Conservation (phyloP, 352 stramenopile genomes). For the Globisporangium carolinianum region DNA sequence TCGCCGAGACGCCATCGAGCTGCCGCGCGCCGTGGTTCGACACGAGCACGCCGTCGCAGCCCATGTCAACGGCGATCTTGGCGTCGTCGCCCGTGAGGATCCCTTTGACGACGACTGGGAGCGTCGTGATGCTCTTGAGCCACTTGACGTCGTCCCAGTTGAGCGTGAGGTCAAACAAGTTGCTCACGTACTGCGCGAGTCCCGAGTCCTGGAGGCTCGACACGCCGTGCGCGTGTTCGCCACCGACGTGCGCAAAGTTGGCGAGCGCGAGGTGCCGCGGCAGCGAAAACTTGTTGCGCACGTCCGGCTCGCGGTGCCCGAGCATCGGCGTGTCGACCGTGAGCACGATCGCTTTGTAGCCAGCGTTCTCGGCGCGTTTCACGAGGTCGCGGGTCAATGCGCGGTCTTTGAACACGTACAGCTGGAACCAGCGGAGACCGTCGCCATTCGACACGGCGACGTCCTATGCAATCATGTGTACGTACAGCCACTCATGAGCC, state of each 20-base stretch:
- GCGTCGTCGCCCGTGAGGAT: conserved; percentile 92
- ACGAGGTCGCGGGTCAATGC: conserved; percentile 91
- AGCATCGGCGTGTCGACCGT: conserved; percentile 96
- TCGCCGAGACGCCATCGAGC: conserved; percentile 85
- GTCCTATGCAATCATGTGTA: conserved; percentile 19
- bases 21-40: conserved; percentile 93
- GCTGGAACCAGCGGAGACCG: conserved; percentile 91
- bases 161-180: conserved; percentile 92
- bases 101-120: conserved; percentile 93
- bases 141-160: conserved; percentile 92
- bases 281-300: conserved; percentile 90
- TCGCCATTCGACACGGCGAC: conserved; percentile 51
- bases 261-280: conserved; percentile 56
- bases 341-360: conserved; percentile 93
- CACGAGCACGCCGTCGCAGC: conserved; percentile 89
- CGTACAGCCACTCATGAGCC: no score
- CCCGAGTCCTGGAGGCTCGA: conserved; percentile 40
- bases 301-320: conserved; percentile 92
- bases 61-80: conserved; percentile 83
- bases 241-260: conserved; percentile 40
- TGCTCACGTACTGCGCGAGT: conserved; percentile 38
- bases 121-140: conserved; percentile 85
- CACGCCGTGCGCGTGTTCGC: conserved; percentile 58
- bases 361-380: conserved; percentile 83
- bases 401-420: conserved; percentile 95